phyloP scores from a whole-genome alignment of 2,329 filamentous ascomycete genomes.

The Pseudogymnoascus verrucosus region DNA sequence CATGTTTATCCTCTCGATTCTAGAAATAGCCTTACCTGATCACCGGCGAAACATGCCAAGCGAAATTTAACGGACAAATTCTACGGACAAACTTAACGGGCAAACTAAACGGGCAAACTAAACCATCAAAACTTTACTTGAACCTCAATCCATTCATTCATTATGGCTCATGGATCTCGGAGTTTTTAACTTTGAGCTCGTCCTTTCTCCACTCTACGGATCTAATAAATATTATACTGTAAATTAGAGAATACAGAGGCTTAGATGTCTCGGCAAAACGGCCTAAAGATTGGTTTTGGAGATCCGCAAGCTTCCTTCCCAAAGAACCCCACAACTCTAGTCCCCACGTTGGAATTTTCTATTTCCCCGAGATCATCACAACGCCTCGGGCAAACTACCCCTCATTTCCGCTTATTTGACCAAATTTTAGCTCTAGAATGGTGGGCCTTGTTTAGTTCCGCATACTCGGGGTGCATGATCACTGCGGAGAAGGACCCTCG shows the following conservation, averaged over 20 bases:
- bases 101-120: not conserved
- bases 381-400: not conserved
- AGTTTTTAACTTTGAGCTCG: not conserved
- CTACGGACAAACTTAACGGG: not conserved
- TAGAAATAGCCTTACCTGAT: not conserved
- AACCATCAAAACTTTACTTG: not conserved
- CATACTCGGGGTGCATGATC: slow-evolving; percentile 1
- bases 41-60: not conserved
- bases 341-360: not conserved
- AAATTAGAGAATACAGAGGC: not conserved
- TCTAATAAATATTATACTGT: not conserved
- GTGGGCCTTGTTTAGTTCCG: not conserved
- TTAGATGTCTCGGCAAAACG: not conserved
- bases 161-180: not conserved
- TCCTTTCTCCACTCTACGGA: not conserved
- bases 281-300: not conserved
- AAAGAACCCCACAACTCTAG: not conserved
- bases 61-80: not conserved
- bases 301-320: not conserved
- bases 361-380: not conserved
- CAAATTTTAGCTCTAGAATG: not conserved
- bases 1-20: not conserved
- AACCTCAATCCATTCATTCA: not conserved
- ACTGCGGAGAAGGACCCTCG: not conserved
- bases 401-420: not conserved